Base-by-base conservation (phyloP, 2,329 filamentous ascomycete genomes). In the Westerdykella ornata region DNA sequence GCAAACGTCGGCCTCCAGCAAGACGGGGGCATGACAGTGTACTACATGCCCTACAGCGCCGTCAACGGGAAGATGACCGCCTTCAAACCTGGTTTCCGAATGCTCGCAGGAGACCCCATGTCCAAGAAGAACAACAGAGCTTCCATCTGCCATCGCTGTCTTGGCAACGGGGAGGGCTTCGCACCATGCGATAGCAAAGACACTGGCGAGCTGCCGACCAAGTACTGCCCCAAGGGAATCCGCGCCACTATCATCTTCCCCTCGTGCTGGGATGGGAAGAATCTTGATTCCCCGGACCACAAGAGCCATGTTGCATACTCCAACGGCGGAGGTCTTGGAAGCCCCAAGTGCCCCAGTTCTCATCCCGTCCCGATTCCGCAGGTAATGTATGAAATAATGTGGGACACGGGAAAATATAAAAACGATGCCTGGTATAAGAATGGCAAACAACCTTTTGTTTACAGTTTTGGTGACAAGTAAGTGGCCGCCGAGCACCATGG, bases 1-100 rank as follows among this genome's bases (percentile, higher is more conserved):
- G 58, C 56, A 41, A 62, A 62, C 37, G 48, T 52, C 17, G 54
- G 57, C 0, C 48, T 61, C 30, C 54, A 60, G 34, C 56, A 60
- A 19, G 50, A 58, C 33, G 59, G 59, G 9, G 61, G 17, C 5
- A 57, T 60, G 54, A 62, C 59, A 0, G 54, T 62, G 2, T 95
- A 96, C 73, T 96, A 95, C 66, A 80, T 94, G 43, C 78, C 86
- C 3, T 82, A 84, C 60, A 73, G 76, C 36, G 82, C 55, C 28
- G 45, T 79, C 43, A 77, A 82, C 52, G 78, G 41, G 41, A 57
- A 59, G 20, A 53, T 86, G 56, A 72, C 80, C 13, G 72, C 84
- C 11, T 88, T 88, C 71, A 85, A 85, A 16, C 60, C 73, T 5
- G 82, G 81, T 19, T 74, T 89, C 53, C 77, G 81, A 59, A 86